These are phyloP conservation scores for Fusarium redolens DNA, from an alignment of 2,329 filamentous ascomycete species.

Conservation along the genomic window DNA sequence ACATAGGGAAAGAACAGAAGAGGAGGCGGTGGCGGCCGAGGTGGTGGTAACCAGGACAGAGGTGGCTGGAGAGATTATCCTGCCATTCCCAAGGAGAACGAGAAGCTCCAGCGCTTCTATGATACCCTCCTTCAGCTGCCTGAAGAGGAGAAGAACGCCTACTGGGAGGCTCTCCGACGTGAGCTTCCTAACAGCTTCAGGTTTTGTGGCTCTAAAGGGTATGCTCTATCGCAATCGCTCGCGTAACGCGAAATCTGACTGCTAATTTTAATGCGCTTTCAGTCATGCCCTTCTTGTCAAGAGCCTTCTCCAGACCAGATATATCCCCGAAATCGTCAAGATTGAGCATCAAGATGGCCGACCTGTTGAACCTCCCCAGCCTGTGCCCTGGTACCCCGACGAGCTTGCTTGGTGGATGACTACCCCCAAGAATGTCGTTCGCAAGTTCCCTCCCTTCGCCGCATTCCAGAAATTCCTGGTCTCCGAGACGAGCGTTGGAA, in stretches of 20 bases:
- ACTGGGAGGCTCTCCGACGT: constrained; percentile 85
- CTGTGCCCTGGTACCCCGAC: constrained; percentile 93
- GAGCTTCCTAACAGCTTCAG: constrained; percentile 97
- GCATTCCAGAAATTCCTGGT: constrained; percentile 98
- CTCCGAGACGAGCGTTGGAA: constrained; percentile 95
- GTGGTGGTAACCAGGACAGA: constrained; percentile 38
- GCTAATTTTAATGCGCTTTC: constrained; percentile 27
- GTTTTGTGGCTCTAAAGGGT: constrained; percentile 95
- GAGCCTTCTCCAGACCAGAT: constrained; percentile 85
- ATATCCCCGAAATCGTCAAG: constrained; percentile 88
- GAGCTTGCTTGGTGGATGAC: constrained; percentile 98
- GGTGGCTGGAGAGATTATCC: constrained; percentile 52
- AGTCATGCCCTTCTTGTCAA: constrained; percentile 94
- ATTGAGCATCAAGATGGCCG: constrained; percentile 86
- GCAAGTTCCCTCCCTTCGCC: constrained; percentile 92
- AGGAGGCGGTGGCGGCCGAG: constrained; percentile 52
- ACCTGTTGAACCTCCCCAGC: constrained; percentile 81
- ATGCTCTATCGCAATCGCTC: constrained; percentile 41
- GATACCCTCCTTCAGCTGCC: constrained; percentile 79
- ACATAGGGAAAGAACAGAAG: constrained; percentile 52
- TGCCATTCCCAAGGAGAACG: constrained; percentile 78
- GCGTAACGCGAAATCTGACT: constrained; percentile 16
- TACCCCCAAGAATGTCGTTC: constrained; percentile 94
- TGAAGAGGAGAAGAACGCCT: constrained; percentile 80
- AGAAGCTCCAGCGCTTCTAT: constrained; percentile 88